phyloP scores from a whole-genome alignment of 805 yeast species.

The Monosporozyma unispora region DNA sequence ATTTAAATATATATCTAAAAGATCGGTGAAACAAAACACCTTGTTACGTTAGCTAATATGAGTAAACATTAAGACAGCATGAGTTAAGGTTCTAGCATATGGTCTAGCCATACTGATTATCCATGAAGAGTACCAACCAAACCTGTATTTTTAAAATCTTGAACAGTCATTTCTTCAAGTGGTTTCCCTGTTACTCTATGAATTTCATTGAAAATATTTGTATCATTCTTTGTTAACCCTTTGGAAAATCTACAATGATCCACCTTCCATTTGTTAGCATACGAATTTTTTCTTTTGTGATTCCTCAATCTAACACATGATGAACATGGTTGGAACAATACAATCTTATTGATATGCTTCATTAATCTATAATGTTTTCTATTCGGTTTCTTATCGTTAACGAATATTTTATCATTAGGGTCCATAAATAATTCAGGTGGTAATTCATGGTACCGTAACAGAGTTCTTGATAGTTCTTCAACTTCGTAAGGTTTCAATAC shows the following conservation, averaged over 20 bases:
- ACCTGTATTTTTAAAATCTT: slow-evolving; percentile 6
- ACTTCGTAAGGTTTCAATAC: slow-evolving; percentile 11
- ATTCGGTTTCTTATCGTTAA: not conserved
- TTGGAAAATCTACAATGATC: slow-evolving; percentile 37
- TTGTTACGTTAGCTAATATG: no score
- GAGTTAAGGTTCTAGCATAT: no score
- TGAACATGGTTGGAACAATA: slow-evolving; percentile 47
- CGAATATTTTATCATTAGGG: not conserved
- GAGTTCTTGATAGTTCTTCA: slow-evolving; percentile 3
- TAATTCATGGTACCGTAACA: slow-evolving; percentile 1
- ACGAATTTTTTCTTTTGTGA: slow-evolving; percentile 1
- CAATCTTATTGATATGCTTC: slow-evolving; percentile 27
- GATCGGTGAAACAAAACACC: no score
- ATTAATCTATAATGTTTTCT: slow-evolving; percentile 5
- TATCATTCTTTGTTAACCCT: slow-evolving; percentile 59
- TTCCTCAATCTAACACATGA: slow-evolving; percentile 36
- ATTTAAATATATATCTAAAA: no score
- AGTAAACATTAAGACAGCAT: no score
- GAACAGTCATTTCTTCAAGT: slow-evolving; percentile 9
- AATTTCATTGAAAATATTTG: slow-evolving; percentile 18
- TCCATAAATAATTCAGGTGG: not conserved
- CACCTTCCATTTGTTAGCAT: not conserved
- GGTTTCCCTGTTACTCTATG: slow-evolving; percentile 11
- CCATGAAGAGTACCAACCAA: slow-evolving; percentile 1
- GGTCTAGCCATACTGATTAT: no score